phyloP scores from a whole-genome alignment of 2,329 filamentous ascomycete species.

The Ophiostoma perfectum region DNA sequence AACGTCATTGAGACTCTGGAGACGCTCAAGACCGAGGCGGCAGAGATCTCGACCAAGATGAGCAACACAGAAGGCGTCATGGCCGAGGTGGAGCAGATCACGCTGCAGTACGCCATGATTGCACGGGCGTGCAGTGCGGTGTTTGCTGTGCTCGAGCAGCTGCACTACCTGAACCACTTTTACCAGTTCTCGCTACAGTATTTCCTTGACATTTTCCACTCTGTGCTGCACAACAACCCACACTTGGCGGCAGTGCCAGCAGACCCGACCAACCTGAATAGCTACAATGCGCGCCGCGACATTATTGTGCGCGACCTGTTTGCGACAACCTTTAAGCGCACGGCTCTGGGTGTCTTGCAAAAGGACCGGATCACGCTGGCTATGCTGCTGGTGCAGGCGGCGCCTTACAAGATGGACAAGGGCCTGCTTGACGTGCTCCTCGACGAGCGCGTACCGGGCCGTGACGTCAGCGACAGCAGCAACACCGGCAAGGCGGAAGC shows the following conservation, averaged over 20 bases:
- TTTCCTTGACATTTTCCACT: constrained; percentile 95
- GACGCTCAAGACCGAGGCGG: constrained; percentile 95
- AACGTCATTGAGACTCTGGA: constrained; percentile 97
- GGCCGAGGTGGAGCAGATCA: constrained; percentile 95
- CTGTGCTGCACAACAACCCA: constrained; percentile 76
- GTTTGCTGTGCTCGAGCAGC: constrained; percentile 91
- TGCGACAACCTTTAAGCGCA: constrained; percentile 84
- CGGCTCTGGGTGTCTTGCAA: constrained; percentile 86
- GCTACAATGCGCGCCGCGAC: constrained; percentile 75
- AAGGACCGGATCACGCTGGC: constrained; percentile 92
- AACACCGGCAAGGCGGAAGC: constrained; percentile 58
- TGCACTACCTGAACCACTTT: constrained; percentile 98
- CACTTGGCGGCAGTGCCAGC: constrained; percentile 72
- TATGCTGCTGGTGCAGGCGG: constrained; percentile 89
- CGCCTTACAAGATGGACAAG: constrained; percentile 95
- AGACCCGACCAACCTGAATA: constrained; percentile 61
- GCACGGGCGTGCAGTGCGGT: constrained; percentile 94
- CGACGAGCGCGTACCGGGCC: constrained; percentile 67
- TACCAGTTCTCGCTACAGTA: constrained; percentile 99
- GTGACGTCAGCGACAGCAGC: constrained; percentile 50
- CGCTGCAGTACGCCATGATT: constrained; percentile 87
- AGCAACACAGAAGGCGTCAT: constrained; percentile 95
- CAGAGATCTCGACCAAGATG: constrained; percentile 94
- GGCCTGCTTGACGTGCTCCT: constrained; percentile 79
- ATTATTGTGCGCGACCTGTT: constrained; percentile 90